Conservation (phyloP, 2,329 filamentous ascomycete species). For the Diaporthe ilicicola region DNA sequence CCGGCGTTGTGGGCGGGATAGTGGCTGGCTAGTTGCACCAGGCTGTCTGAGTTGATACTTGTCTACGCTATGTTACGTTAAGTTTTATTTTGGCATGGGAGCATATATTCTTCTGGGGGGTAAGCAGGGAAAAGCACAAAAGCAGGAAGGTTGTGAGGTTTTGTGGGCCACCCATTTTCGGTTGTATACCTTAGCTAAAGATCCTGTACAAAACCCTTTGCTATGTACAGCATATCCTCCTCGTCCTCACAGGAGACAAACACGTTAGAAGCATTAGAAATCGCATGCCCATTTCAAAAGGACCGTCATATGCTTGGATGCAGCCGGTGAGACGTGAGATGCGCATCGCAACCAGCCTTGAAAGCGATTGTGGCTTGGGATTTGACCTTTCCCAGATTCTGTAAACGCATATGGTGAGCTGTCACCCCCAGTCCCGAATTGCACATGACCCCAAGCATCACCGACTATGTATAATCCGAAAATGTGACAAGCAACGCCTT, state of each 20-base stretch:
- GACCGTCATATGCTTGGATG: not conserved
- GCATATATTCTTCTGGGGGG: not conserved
- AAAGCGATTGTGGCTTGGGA: too few relatives aligned
- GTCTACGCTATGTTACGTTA: not conserved
- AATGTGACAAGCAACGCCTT: not conserved
- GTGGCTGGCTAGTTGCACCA: conserved; percentile 49
- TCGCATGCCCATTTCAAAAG: not conserved
- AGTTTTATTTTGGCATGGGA: not conserved
- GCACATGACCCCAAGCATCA: not conserved
- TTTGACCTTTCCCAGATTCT: too few relatives aligned
- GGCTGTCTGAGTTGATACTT: not conserved
- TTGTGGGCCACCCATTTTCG: not conserved
- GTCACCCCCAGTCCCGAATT: too few relatives aligned
- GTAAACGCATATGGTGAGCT: too few relatives aligned
- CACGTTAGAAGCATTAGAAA: not conserved
- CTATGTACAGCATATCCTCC: not conserved
- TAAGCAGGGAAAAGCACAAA: too few relatives aligned
- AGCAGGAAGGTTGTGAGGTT: not conserved
- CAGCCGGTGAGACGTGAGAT: too few relatives aligned
- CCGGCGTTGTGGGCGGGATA: conserved; percentile 65
- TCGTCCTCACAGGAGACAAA: not conserved
- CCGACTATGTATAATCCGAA: not conserved
- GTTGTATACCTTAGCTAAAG: not conserved
- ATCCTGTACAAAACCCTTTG: not conserved
- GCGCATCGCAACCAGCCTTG: too few relatives aligned